These are phyloP conservation scores for Hibiscus syriacus DNA, from an alignment of 345 rosid genomes.

Conservation along the genomic window DNA sequence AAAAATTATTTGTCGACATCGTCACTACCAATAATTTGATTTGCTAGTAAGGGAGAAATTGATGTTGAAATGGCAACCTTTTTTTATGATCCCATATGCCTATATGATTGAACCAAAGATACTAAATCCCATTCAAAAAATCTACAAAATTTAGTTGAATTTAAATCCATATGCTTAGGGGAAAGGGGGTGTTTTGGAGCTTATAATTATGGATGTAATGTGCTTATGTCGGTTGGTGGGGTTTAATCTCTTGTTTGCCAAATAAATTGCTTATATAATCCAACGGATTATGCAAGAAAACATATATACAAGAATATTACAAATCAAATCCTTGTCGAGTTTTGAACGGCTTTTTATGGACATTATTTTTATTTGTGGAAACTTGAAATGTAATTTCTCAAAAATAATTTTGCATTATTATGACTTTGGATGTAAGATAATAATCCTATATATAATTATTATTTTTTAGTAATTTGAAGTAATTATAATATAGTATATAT, in stretches of 20 bases:
- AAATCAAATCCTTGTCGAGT: conserved; percentile 7
- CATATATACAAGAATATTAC: not conserved
- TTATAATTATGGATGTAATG: not conserved
- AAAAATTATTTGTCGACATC: too few species aligned
- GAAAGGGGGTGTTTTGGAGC: not conserved
- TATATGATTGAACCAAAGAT: conserved; percentile 17
- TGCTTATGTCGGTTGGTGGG: conserved; percentile 28
- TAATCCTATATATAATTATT: too few species aligned
- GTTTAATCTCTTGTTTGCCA: conserved; percentile 21
- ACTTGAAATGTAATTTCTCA: not conserved
- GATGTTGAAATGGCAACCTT: conserved; percentile 15
- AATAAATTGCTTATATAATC: conserved; percentile 10
- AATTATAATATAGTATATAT: too few species aligned
- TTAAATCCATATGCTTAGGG: not conserved
- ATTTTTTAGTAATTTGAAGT: too few species aligned
- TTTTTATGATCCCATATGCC: conserved; percentile 7
- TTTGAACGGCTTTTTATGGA: not conserved
- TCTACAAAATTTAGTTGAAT: not conserved
- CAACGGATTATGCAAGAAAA: conserved; percentile 3
- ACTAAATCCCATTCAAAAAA: not conserved
- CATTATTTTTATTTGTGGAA: conserved; percentile 1
- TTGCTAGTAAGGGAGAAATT: not conserved
- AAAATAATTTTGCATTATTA: not conserved
- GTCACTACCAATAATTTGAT: conserved; percentile 10
- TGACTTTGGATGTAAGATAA: not conserved